Conservation (phyloP, 495 filamentous ascomycete genomes). For the Neurospora tetrasperma region DNA sequence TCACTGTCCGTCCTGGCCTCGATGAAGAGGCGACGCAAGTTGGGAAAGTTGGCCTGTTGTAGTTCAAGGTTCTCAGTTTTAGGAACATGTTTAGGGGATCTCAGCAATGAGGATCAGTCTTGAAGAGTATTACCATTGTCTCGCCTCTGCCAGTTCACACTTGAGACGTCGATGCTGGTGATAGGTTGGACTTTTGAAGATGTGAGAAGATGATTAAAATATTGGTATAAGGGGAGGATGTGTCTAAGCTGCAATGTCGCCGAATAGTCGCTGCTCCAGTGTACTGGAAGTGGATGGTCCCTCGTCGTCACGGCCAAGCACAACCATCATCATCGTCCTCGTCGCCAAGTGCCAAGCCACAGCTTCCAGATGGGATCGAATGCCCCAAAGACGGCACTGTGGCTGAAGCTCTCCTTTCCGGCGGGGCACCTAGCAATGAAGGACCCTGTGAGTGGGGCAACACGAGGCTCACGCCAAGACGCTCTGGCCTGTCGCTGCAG, state of each 20-base stretch:
- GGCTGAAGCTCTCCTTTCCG: constrained; percentile 13
- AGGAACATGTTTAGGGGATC: neutral
- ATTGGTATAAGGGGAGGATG: too few species aligned
- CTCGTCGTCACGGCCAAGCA: neutral
- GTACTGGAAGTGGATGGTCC: neutral
- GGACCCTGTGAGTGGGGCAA: neutral
- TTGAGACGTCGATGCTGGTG: neutral
- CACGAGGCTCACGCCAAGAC: neutral
- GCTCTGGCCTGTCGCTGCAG: neutral
- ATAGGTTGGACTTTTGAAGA: neutral
- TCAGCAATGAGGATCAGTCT: neutral
- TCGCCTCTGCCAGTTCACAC: neutral
- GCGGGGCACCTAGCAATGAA: neutral
- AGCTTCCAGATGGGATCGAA: neutral
- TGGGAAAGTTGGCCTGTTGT: constrained; percentile 73
- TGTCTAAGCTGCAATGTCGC: neutral
- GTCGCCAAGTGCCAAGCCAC: neutral
- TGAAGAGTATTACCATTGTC: neutral
- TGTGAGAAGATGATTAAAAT: neutral
- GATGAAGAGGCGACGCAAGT: constrained; percentile 90
- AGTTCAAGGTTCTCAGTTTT: neutral
- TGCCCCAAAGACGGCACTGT: constrained; percentile 2
- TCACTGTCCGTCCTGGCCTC: constrained; percentile 89
- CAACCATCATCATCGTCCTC: neutral
- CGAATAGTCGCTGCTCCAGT: neutral